Evolutionary conservation across 768 basidiomycete species (phyloP).

Genomic region (Russula foetens): DNA sequence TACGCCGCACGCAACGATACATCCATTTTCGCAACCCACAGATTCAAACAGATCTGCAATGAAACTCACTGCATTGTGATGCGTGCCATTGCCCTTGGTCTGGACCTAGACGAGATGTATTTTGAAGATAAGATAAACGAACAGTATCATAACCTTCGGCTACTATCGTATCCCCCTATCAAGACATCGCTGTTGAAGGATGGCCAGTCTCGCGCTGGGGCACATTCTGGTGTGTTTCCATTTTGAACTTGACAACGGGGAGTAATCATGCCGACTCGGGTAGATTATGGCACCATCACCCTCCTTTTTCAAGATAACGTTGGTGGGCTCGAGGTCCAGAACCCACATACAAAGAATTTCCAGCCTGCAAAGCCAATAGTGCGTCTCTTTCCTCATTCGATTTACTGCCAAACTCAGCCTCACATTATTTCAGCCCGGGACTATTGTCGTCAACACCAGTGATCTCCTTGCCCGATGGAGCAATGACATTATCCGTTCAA

Average conservation of each 20-base stretch:
- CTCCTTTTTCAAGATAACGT: slow-evolving; percentile 79
- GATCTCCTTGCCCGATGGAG: slow-evolving; percentile 80
- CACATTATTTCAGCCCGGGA: slow-evolving; percentile 48
- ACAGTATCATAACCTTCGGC: slow-evolving; percentile 72
- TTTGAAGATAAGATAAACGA: slow-evolving; percentile 71
- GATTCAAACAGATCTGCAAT: slow-evolving; percentile 51
- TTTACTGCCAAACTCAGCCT: slow-evolving; percentile 10
- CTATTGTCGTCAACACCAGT: slow-evolving; percentile 77
- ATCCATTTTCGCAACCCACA: neutral
- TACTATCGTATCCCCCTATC: slow-evolving; percentile 78
- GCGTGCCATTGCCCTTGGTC: slow-evolving; percentile 78
- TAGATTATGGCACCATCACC: slow-evolving; percentile 78
- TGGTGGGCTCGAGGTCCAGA: slow-evolving; percentile 76
- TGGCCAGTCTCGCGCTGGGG: slow-evolving; percentile 74
- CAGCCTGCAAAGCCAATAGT: slow-evolving; percentile 73
- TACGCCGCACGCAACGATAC: slow-evolving; percentile 19
- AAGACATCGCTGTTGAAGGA: slow-evolving; percentile 49
- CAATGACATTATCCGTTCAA: slow-evolving; percentile 71
- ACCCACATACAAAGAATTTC: slow-evolving; percentile 66
- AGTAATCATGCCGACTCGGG: neutral
- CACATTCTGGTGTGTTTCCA: slow-evolving; percentile 56
- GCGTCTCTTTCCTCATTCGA: slow-evolving; percentile 23
- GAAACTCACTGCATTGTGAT: slow-evolving; percentile 68
- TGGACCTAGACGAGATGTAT: slow-evolving; percentile 62
- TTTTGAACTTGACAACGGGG: neutral